A percentile compares a stretch with the other conserved stretches of the same genome.
Evolutionary conservation across 2,329 filamentous ascomycete species (phyloP).

Genomic region (Paracoccidioides brasiliensis): DNA sequence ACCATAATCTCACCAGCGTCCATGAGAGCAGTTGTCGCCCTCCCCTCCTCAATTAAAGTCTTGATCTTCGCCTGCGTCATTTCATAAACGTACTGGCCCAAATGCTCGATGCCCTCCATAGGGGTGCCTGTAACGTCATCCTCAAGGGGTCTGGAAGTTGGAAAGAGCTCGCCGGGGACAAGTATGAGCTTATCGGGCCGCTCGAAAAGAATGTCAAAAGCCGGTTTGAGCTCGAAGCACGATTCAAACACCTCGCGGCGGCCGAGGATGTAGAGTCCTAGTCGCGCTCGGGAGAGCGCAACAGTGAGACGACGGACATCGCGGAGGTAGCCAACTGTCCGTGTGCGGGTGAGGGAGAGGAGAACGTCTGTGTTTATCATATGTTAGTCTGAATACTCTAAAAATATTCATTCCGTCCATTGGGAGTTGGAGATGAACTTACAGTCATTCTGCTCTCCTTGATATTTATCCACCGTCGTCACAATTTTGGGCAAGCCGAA

Average conservation of each 20-base stretch:
- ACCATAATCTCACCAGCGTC: slow-evolving; percentile 24
- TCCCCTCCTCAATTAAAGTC: slow-evolving; percentile 32
- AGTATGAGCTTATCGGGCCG: slow-evolving; percentile 72
- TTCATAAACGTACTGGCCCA: slow-evolving; percentile 91
- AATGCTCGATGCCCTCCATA: slow-evolving; percentile 86
- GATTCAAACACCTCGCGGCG: slow-evolving; percentile 78
- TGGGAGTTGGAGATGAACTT: slow-evolving; percentile 31
- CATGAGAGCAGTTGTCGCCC: slow-evolving; percentile 20
- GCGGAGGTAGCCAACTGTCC: slow-evolving; percentile 78
- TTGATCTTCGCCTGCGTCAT: slow-evolving; percentile 70
- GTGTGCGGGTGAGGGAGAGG: slow-evolving; percentile 80
- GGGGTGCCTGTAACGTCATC: slow-evolving; percentile 42
- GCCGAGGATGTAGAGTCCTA: slow-evolving; percentile 86
- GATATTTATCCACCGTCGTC: slow-evolving; percentile 95
- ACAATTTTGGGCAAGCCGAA: slow-evolving; percentile 85
- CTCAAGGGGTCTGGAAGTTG: slow-evolving; percentile 40
- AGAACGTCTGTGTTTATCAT: slow-evolving; percentile 56
- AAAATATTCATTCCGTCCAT: not conserved
- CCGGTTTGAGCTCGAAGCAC: slow-evolving; percentile 74
- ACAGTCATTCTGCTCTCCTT: slow-evolving; percentile 99
- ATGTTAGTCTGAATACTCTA: not conserved
- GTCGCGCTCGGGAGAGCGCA: slow-evolving; percentile 76
- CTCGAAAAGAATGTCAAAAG: slow-evolving; percentile 65
- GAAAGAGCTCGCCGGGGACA: slow-evolving; percentile 77
- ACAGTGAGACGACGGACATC: slow-evolving; percentile 90